Percentiles rank a stretch among this genome's conserved stretches.
These are phyloP conservation scores for Lepraria neglecta DNA, from an alignment of 495 filamentous ascomycete species.

Conservation along the genomic window DNA sequence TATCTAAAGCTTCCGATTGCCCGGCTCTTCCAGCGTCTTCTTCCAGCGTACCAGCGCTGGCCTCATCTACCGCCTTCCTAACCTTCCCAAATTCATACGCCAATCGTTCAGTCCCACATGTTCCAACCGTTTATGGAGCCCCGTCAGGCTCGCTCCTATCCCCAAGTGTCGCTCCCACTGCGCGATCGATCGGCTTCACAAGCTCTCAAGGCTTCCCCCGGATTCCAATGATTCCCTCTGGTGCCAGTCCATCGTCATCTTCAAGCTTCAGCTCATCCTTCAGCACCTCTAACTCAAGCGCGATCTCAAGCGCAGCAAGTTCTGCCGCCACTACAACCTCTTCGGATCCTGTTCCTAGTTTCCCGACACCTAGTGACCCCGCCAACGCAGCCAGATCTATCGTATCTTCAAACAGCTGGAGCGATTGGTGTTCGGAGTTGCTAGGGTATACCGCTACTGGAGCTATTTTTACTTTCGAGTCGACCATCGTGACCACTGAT, in stretches of 20 bases:
- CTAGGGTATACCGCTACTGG: slow-evolving; percentile 8
- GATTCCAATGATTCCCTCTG: background rate
- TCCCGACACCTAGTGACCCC: background rate
- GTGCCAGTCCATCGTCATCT: background rate
- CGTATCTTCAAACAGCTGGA: background rate
- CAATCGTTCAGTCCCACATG: background rate
- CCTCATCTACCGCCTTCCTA: too few relatives aligned
- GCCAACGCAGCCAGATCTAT: slow-evolving; percentile 10
- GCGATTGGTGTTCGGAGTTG: slow-evolving; percentile 14
- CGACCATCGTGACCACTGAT: background rate
- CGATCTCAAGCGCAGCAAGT: background rate
- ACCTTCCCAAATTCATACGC: background rate
- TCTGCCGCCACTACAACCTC: background rate
- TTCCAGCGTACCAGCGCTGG: too few relatives aligned
- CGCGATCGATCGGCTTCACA: too few relatives aligned
- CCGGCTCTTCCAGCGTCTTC: background rate
- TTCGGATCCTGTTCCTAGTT: background rate
- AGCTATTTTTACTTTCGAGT: background rate
- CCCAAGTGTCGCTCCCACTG: too few relatives aligned
- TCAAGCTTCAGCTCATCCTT: background rate
- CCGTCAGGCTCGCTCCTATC: too few relatives aligned
- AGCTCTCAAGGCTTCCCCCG: too few relatives aligned
- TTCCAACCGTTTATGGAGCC: too few relatives aligned
- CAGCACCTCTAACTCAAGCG: background rate
- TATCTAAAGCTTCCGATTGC: background rate